phyloP scores from a whole-genome alignment of 2,329 filamentous ascomycete genomes.

The Decorospora gaudefroyi region DNA sequence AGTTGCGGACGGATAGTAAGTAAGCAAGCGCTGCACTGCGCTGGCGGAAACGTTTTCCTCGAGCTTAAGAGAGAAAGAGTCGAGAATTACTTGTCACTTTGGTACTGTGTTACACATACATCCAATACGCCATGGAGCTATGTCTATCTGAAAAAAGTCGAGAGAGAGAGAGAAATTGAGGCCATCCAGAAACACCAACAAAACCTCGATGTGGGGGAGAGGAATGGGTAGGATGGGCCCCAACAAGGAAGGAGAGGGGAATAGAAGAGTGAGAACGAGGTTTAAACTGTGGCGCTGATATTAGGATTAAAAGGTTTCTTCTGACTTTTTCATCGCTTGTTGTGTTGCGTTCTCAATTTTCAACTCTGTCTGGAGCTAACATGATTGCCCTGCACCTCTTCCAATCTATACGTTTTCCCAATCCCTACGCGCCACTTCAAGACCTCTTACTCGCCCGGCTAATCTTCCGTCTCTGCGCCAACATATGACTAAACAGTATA shows the following conservation, averaged over 20 bases:
- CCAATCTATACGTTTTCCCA: not conserved
- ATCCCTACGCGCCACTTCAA: not conserved
- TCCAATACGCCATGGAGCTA: no score
- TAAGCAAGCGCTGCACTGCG: not conserved
- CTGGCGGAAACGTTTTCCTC: not conserved
- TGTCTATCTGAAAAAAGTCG: no score
- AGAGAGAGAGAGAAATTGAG: no score
- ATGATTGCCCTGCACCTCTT: no score
- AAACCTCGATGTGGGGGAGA: slow-evolving; percentile 66
- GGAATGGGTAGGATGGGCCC: slow-evolving; percentile 38
- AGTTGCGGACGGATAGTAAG: slow-evolving; percentile 60
- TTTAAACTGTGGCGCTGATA: not conserved
- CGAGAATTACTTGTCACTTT: no score
- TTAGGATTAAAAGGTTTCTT: no score
- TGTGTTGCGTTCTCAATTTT: no score
- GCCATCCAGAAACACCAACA: no score
- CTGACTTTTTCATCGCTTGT: no score
- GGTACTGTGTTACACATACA: no score
- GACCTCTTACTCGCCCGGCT: not conserved
- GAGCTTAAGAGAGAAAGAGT: no score
- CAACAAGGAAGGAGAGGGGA: slow-evolving; percentile 19
- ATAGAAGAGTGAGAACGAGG: slow-evolving; percentile 8
- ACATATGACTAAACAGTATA: slow-evolving; percentile 92
- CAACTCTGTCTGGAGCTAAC: no score
- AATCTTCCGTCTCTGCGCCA: slow-evolving; percentile 82